Conservation (phyloP, 108 stramenopile genomes). For the Fragilariopsis cylindrus region DNA sequence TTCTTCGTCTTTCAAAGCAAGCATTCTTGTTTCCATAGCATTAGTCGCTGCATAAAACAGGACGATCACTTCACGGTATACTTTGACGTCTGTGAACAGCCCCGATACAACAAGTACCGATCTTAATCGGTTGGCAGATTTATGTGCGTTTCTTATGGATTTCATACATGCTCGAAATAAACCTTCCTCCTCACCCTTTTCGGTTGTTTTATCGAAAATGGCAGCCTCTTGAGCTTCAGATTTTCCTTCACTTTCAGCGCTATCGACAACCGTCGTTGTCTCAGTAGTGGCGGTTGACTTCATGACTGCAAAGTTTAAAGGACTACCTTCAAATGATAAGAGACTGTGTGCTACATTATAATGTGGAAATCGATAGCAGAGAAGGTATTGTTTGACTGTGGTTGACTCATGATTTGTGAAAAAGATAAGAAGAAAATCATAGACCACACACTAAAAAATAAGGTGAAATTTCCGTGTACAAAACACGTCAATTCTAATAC, state of each 20-base stretch:
- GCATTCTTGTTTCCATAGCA: constrained; percentile 31
- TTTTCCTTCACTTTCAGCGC: neutral
- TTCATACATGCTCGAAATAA: constrained; percentile 57
- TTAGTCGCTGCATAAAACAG: constrained; percentile 49
- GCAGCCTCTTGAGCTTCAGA: constrained; percentile 1
- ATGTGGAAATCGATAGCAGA: neutral
- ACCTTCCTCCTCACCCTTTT: constrained; percentile 39
- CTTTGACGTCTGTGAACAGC: constrained; percentile 37
- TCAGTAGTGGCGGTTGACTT: neutral
- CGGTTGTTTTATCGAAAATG: constrained; percentile 13
- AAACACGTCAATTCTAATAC: no score
- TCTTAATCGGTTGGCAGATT: constrained; percentile 35
- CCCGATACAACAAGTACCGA: constrained; percentile 40
- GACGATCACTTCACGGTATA: constrained; percentile 46
- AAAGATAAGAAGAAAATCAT: no score
- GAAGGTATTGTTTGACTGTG: no score
- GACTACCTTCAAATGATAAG: no score
- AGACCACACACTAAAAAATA: no score
- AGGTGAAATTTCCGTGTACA: no score
- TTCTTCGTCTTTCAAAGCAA: constrained; percentile 20
- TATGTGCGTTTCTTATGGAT: constrained; percentile 39
- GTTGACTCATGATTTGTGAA: no score
- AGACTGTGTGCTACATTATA: neutral
- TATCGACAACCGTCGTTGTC: neutral
- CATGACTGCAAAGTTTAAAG: no score